phyloP scores from a whole-genome alignment of 73 alveolate genomes.

The Paramecium primaurelia region DNA sequence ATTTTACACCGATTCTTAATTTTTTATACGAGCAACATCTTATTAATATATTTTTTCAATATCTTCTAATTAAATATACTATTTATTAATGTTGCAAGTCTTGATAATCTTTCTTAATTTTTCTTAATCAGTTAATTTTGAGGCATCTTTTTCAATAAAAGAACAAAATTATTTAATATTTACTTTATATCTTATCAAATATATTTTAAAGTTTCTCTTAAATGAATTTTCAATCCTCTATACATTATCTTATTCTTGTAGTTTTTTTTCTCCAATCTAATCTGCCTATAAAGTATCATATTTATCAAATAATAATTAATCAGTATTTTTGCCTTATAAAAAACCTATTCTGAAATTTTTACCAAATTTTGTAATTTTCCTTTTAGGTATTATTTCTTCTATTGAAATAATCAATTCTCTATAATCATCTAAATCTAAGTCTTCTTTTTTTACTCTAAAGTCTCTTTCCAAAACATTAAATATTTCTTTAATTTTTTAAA shows the following conservation, averaged over 20 bases:
- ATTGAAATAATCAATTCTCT: conserved; percentile 28
- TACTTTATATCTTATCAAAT: neutral
- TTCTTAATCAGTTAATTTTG: neutral
- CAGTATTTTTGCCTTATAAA: neutral
- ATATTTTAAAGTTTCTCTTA: conserved; percentile 26
- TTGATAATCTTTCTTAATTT: neutral
- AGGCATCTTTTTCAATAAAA: neutral
- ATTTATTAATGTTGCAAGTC: neutral
- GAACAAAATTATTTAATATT: neutral
- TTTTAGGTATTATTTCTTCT: conserved; percentile 26
- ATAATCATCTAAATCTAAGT: conserved; percentile 19
- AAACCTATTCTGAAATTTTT: conserved; percentile 1
- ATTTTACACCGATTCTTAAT: neutral
- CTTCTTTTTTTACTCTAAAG: conserved; percentile 31
- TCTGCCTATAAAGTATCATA: conserved; percentile 9
- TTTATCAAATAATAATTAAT: neutral
- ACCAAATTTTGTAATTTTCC: conserved; percentile 26
- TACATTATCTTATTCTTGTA: conserved; percentile 39
- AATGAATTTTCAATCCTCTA: neutral
- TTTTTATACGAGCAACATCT: neutral
- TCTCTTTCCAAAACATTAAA: conserved; percentile 42
- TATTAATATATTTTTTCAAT: neutral
- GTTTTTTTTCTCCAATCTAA: neutral
- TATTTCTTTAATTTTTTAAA: neutral
- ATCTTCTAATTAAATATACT: neutral